A percentile compares a stretch with the other conserved stretches of the same genome.
These are phyloP conservation scores for Silene noctiflora DNA, from an alignment of 179 eudicot genomes.

Conservation along the genomic window DNA sequence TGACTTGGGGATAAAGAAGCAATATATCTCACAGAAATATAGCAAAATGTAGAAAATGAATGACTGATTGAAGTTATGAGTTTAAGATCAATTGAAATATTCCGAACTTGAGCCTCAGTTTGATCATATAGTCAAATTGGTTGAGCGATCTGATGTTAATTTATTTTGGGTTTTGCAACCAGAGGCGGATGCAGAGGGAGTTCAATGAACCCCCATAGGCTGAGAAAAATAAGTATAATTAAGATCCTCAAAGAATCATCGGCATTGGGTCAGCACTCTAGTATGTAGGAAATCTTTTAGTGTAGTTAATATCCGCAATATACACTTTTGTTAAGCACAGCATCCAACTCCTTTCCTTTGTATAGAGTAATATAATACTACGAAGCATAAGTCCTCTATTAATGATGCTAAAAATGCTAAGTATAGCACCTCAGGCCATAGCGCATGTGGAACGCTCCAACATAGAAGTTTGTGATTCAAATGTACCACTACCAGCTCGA, in stretches of 20 bases:
- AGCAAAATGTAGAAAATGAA: slow-evolving; percentile 17
- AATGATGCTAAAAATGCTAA: no score
- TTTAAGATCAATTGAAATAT: background rate
- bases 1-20: slow-evolving; percentile 27
- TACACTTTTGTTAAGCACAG: background rate
- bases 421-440: background rate
- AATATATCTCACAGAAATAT: slow-evolving; percentile 16
- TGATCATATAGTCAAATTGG: background rate
- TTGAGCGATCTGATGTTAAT: background rate
- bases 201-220: background rate
- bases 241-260: background rate
- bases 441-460: background rate
- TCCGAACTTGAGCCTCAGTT: background rate
- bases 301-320: background rate
- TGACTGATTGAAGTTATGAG: background rate
- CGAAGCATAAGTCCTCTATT: background rate
- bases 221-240: background rate
- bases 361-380: background rate
- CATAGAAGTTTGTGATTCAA: background rate
- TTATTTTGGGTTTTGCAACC: background rate
- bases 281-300: background rate
- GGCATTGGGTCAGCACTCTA: background rate
- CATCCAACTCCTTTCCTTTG: no score
- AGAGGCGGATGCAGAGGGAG: background rate
- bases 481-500: background rate